Percentiles rank a stretch among this genome's conserved stretches.
Conservation (phyloP, 768 basidiomycete species). For the Boletus edulis region DNA sequence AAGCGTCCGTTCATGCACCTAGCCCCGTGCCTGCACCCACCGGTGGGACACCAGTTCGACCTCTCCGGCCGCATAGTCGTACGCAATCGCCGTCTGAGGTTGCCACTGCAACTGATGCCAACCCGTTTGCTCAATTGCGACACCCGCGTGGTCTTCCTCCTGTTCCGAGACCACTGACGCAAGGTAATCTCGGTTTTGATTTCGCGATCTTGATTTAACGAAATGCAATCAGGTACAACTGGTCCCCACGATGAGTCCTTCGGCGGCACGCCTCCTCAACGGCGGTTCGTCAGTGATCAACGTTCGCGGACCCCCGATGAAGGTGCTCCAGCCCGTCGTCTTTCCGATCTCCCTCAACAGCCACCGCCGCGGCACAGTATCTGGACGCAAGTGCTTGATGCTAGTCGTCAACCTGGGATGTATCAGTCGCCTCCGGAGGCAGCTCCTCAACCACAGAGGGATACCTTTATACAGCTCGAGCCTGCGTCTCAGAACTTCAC, state of each 20-base stretch:
- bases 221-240: conserved; percentile 19
- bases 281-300: conserved; percentile 54
- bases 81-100: conserved; percentile 30
- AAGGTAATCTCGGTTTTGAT: conserved; percentile 37
- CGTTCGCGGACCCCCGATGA: conserved; percentile 58
- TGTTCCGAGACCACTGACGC: conserved; percentile 46
- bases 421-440: conserved; percentile 35
- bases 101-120: conserved; percentile 31
- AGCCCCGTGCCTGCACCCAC: conserved; percentile 17
- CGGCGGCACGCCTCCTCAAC: conserved; percentile 35
- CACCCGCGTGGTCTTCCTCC: conserved; percentile 66
- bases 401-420: conserved; percentile 49
- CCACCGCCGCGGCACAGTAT: conserved; percentile 60
- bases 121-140: conserved; percentile 48
- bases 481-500: conserved; percentile 71
- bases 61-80: conserved; percentile 29
- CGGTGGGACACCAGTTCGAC: conserved; percentile 25
- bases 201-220: conserved; percentile 5
- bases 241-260: conserved; percentile 47
- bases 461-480: conserved; percentile 77
- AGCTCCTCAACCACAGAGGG: conserved; percentile 33
- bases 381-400: conserved; percentile 89
- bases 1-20: conserved; percentile 14
- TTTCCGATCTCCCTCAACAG: conserved; percentile 52
- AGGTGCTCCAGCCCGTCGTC: conserved; percentile 48